Evolutionary conservation across 768 basidiomycete species (phyloP).

Genomic region (Agrocybe chaxingu): DNA sequence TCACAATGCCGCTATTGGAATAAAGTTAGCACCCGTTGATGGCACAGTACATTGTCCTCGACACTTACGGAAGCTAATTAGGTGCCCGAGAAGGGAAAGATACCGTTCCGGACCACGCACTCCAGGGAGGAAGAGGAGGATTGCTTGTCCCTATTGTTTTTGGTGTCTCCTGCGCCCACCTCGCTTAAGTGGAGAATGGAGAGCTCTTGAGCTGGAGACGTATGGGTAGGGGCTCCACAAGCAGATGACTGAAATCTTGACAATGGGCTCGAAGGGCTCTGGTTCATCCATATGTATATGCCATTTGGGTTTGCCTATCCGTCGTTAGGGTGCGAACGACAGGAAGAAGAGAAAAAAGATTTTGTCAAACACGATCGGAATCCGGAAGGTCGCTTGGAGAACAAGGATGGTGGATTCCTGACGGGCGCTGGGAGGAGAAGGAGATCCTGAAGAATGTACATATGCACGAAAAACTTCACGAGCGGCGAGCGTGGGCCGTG

Average conservation of each 20-base stretch:
- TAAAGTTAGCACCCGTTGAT: too few species aligned
- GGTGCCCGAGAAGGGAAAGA: too few species aligned
- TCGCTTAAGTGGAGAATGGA: conserved; percentile 13
- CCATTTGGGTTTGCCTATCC: neutral
- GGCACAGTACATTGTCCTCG: neutral
- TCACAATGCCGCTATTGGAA: too few species aligned
- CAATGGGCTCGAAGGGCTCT: too few species aligned
- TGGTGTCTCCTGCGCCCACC: neutral
- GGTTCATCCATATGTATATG: too few species aligned
- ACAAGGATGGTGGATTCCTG: neutral
- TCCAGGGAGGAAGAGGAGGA: neutral
- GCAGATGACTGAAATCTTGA: too few species aligned
- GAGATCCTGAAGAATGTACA: conserved; percentile 1
- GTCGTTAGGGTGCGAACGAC: conserved; percentile 7
- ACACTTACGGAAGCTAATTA: neutral
- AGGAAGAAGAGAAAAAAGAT: conserved; percentile 9
- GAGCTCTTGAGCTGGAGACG: neutral
- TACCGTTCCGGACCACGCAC: neutral
- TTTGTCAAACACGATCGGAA: neutral
- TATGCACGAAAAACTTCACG: neutral
- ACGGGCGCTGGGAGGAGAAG: conserved; percentile 11
- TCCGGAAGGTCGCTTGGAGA: too few species aligned
- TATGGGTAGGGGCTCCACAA: too few species aligned
- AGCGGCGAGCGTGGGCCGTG: conserved; percentile 19
- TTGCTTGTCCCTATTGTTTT: neutral